phyloP scores from a whole-genome alignment of 2,329 filamentous ascomycete species.

The Colletotrichum incanum region DNA sequence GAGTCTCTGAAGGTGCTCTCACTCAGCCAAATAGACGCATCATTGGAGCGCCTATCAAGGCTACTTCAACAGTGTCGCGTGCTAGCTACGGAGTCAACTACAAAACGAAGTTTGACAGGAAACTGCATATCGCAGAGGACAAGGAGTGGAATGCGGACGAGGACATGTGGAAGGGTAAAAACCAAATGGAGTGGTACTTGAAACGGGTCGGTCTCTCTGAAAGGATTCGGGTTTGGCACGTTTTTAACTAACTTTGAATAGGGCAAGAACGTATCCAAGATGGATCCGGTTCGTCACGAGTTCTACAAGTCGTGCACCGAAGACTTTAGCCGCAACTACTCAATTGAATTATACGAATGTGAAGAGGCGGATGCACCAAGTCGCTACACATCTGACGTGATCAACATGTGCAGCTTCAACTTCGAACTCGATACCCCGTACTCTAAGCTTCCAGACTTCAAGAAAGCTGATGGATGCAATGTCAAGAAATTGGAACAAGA shows the following conservation, averaged over 20 bases:
- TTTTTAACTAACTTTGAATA: background rate
- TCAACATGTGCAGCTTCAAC: background rate
- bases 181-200: background rate
- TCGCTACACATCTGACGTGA: background rate
- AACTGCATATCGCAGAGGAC: background rate
- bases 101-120: background rate
- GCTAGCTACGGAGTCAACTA: background rate
- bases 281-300: background rate
- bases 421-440: background rate
- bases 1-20: too few species aligned
- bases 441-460: background rate
- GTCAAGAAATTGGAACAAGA: background rate
- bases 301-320: background rate
- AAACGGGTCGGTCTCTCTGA: background rate
- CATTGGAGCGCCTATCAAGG: background rate
- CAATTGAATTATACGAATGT: background rate
- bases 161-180: background rate
- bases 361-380: background rate
- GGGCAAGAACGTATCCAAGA: background rate
- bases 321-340: background rate
- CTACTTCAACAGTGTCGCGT: background rate
- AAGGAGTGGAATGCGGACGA: background rate
- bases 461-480: background rate
- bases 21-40: background rate
- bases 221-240: too few species aligned